Base-by-base conservation (phyloP, 345 rosid species). In the Eutrema heterophyllum region DNA sequence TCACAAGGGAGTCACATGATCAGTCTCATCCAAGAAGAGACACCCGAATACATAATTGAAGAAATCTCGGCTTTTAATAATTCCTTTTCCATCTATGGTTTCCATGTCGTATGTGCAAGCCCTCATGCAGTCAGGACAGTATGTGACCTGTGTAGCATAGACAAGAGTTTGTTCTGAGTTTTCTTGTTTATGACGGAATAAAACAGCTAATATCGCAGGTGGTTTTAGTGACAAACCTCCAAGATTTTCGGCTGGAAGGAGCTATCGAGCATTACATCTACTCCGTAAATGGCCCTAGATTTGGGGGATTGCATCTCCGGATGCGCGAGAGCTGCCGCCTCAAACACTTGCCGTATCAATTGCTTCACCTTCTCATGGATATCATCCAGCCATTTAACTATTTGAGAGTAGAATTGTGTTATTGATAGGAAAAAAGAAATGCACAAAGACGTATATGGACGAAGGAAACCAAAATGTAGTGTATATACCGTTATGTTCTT, bases 81-180 rank as follows among this genome's bases (percentile, higher is more conserved):
- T 72, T 51, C 83, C 83, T 40, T 71, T 70, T 71, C 90, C 86
- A 57, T 60, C 39, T 38, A 91, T 30, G n/a, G 84, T 75, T 68
- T 78, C 68, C 15, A 79, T 80, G 74, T 89, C 91, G 57, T 90
- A 92, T 65, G 83, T 87, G 88, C 97, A 92, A n/a, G 94, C 97
- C 79, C 96, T 85, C 74, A 83, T 82, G 73, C 97, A 92, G 79
- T 91, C 99, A 13, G 97, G 99, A 75, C 97, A 95, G 79, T 87
- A 95, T 2, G 97, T 92, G 26, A 90, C 92, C 99, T 92, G 50
- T 77, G 79, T 70, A 26, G 11, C 56, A 52, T 36, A 52, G 1
- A 61, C 64, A 55, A 69, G 53, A 39, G 55, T 5, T 43, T 61
- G 32, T 57, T 26, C 9, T 5, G 4, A 38, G 4, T 33, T 15